Percentiles rank a stretch among this genome's conserved stretches.
These are phyloP conservation scores for Apophysomyces ossiformis DNA, from an alignment of 371 early-diverging fungal genomes.

Conservation along the genomic window DNA sequence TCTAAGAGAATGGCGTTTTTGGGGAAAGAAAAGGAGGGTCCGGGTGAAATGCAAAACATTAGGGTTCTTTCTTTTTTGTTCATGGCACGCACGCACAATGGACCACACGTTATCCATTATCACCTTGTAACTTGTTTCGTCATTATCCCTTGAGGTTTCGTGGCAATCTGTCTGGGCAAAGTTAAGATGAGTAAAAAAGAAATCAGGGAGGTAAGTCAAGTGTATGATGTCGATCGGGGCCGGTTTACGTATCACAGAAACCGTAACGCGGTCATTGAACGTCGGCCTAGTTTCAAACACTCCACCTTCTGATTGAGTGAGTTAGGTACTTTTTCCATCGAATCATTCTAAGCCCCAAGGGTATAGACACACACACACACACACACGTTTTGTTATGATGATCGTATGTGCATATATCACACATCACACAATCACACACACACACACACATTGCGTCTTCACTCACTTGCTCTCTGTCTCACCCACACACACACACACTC, in stretches of 20 bases:
- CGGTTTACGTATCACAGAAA: slow-evolving; percentile 3
- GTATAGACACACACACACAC: background rate
- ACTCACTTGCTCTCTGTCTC: slow-evolving; percentile 9
- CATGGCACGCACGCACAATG: background rate
- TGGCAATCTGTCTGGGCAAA: background rate
- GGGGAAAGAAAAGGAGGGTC: slow-evolving; percentile 1
- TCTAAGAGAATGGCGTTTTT: background rate
- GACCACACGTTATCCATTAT: too few species aligned
- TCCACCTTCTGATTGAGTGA: slow-evolving; percentile 3
- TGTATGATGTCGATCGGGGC: slow-evolving; percentile 11
- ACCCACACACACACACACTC: too few species aligned
- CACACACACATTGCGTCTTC: background rate
- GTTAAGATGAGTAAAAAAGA: background rate
- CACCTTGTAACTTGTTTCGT: background rate
- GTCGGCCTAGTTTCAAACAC: background rate
- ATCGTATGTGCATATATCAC: too few species aligned
- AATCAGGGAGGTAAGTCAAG: background rate
- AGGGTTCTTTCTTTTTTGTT: background rate
- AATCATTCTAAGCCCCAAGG: slow-evolving; percentile 3
- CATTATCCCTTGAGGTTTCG: background rate
- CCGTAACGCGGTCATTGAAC: slow-evolving; percentile 9
- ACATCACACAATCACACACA: too few species aligned
- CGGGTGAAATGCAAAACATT: slow-evolving; percentile 6
- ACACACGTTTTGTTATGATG: too few species aligned
- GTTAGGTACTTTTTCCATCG: background rate